Evolutionary conservation across 257 asterid species (phyloP).

Genomic region (Penstemon eatonii): DNA sequence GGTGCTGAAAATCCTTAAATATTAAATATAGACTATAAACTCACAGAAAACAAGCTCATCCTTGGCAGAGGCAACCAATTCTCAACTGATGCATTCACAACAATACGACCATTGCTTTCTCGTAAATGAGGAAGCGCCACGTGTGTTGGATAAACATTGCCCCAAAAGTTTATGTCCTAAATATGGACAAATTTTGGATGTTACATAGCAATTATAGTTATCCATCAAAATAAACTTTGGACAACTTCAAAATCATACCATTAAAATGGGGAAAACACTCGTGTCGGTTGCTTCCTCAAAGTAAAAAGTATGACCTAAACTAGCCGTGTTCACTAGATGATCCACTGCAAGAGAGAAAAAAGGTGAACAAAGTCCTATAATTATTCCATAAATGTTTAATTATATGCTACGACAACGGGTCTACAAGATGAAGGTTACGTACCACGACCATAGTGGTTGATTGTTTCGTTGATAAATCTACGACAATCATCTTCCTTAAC

Average conservation of each 20-base stretch:
- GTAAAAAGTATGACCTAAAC: conserved; percentile 85
- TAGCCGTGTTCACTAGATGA: conserved; percentile 88
- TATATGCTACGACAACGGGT: no score
- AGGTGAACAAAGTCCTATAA: no score
- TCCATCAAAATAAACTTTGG: not conserved
- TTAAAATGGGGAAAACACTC: conserved; percentile 65
- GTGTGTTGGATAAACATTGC: conserved; percentile 88
- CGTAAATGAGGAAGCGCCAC: conserved; percentile 83
- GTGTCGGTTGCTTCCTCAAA: conserved; percentile 91
- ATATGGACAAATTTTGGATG: conserved; percentile 5
- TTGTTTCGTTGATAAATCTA: conserved; percentile 70
- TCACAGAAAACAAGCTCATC: conserved; percentile 89
- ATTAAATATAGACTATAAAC: conserved; percentile 19
- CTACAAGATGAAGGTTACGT: conserved; percentile 19
- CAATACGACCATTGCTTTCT: conserved; percentile 63
- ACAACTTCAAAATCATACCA: conserved; percentile 41
- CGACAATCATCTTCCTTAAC: conserved; percentile 92
- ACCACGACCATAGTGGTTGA: conserved; percentile 61
- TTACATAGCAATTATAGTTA: not conserved
- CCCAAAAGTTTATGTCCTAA: conserved; percentile 96
- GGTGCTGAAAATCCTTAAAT: no score
- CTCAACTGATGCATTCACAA: conserved; percentile 87
- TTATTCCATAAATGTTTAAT: not conserved
- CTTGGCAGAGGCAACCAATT: conserved; percentile 93
- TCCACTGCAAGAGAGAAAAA: conserved; percentile 56